phyloP scores from a whole-genome alignment of 164 flowering plant genomes.

The Santalum album region DNA sequence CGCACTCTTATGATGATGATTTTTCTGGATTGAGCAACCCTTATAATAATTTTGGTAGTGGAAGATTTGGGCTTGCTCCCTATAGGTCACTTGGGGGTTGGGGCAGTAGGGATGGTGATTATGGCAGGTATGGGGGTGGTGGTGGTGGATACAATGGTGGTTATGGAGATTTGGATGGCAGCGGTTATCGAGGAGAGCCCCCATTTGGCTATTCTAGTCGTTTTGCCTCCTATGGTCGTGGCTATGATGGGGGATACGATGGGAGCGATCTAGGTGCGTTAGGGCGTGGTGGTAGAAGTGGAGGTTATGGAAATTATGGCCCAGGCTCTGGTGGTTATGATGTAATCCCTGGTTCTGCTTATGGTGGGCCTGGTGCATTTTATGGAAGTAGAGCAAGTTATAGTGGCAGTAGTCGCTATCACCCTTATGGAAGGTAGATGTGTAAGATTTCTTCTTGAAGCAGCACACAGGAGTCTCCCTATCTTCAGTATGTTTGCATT shows the following conservation, averaged over 20 bases:
- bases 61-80: slow-evolving; percentile 66
- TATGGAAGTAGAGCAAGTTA: slow-evolving; percentile 89
- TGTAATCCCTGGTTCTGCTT: slow-evolving; percentile 63
- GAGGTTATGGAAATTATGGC: slow-evolving; percentile 40
- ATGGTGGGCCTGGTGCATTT: slow-evolving; percentile 54
- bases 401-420: slow-evolving; percentile 82
- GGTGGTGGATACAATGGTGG: slow-evolving; percentile 35
- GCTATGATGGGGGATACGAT: slow-evolving; percentile 45
- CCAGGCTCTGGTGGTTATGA: slow-evolving; percentile 61
- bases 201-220: slow-evolving; percentile 50
- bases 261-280: slow-evolving; percentile 43
- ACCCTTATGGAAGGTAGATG: slow-evolving; percentile 76
- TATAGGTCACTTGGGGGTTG: slow-evolving; percentile 53
- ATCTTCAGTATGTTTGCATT: too few species aligned
- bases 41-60: slow-evolving; percentile 48
- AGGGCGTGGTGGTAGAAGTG: slow-evolving; percentile 52
- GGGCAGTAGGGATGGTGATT: slow-evolving; percentile 56
- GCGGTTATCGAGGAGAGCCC: slow-evolving; percentile 41
- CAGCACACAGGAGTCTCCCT: too few species aligned
- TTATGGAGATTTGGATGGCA: too few species aligned
- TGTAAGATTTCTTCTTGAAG: too few species aligned
- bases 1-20: slow-evolving; percentile 48
- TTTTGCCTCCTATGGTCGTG: slow-evolving; percentile 45
- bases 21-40: slow-evolving; percentile 52
- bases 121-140: slow-evolving; percentile 33